phyloP scores from a whole-genome alignment of 2,329 filamentous ascomycete genomes.

The Lachnellula arida region DNA sequence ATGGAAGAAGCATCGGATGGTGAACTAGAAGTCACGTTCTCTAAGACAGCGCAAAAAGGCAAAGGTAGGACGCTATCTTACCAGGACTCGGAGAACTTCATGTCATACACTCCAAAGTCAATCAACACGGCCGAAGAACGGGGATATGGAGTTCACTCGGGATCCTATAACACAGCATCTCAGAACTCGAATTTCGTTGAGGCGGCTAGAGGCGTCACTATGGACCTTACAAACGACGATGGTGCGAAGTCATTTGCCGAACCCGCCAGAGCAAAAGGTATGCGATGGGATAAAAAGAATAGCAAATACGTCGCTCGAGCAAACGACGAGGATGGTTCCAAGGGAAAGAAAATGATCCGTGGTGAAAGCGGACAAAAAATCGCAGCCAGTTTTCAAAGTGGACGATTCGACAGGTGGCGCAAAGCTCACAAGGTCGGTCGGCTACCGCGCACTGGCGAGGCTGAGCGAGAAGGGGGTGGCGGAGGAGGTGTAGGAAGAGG shows the following conservation, averaged over 20 bases:
- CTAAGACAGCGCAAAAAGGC: slow-evolving; percentile 49
- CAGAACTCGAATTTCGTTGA: slow-evolving; percentile 72
- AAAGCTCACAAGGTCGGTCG: slow-evolving; percentile 76
- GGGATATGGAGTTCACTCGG: slow-evolving; percentile 88
- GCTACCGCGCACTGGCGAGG: slow-evolving; percentile 77
- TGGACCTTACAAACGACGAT: slow-evolving; percentile 93
- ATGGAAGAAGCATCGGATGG: slow-evolving; percentile 56
- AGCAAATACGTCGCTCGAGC: slow-evolving; percentile 89
- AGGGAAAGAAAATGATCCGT: slow-evolving; percentile 65
- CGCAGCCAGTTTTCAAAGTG: slow-evolving; percentile 85
- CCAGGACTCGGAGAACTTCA: slow-evolving; percentile 87
- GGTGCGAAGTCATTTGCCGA: slow-evolving; percentile 73
- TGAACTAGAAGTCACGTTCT: slow-evolving; percentile 67
- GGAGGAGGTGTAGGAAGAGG: slow-evolving; percentile 33
- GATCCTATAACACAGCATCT: slow-evolving; percentile 49
- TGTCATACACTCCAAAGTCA: slow-evolving; percentile 86
- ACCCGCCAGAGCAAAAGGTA: slow-evolving; percentile 62
- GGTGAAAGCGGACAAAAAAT: slow-evolving; percentile 96
- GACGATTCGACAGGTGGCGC: slow-evolving; percentile 90
- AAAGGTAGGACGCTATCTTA: slow-evolving; percentile 59
- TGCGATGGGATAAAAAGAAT: slow-evolving; percentile 96
- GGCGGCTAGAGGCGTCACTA: slow-evolving; percentile 78
- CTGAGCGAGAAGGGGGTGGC: slow-evolving; percentile 50
- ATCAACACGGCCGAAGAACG: slow-evolving; percentile 82
- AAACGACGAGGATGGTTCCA: slow-evolving; percentile 93